Conservation (phyloP, 2,329 filamentous ascomycete genomes). For the Trichoderma sp. region DNA sequence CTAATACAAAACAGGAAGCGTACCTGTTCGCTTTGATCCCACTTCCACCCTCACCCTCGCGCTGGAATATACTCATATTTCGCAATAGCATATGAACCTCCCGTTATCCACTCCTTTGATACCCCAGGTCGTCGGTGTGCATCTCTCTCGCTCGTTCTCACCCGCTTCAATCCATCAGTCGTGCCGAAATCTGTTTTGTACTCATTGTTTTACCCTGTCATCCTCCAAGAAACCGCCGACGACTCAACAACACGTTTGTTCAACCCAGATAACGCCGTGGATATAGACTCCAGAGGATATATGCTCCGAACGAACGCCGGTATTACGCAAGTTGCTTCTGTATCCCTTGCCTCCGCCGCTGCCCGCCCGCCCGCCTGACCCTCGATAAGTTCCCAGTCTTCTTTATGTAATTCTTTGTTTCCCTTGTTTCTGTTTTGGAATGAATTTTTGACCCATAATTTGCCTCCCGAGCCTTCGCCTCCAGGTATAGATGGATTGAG, state of each 20-base stretch:
- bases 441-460: background rate
- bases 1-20: conserved; percentile 17
- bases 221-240: conserved; percentile 10
- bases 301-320: conserved; percentile 29
- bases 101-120: background rate
- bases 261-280: conserved; percentile 30
- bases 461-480: background rate
- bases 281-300: conserved; percentile 29
- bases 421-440: background rate
- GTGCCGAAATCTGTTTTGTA: no score
- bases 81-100: background rate
- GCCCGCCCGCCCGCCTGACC: background rate
- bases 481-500: background rate
- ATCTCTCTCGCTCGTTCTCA: background rate
- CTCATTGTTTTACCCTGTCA: no score
- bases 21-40: conserved; percentile 9
- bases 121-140: conserved; percentile 11
- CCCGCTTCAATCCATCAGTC: background rate
- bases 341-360: conserved; percentile 15
- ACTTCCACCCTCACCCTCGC: no score
- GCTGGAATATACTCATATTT: background rate
- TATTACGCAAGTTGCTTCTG: conserved; percentile 25
- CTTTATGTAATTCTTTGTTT: background rate
- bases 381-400: conserved; percentile 22
- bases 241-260: conserved; percentile 23